Evolutionary conservation across 768 basidiomycete species (phyloP).

Genomic region (Leccinum aurantiacum): DNA sequence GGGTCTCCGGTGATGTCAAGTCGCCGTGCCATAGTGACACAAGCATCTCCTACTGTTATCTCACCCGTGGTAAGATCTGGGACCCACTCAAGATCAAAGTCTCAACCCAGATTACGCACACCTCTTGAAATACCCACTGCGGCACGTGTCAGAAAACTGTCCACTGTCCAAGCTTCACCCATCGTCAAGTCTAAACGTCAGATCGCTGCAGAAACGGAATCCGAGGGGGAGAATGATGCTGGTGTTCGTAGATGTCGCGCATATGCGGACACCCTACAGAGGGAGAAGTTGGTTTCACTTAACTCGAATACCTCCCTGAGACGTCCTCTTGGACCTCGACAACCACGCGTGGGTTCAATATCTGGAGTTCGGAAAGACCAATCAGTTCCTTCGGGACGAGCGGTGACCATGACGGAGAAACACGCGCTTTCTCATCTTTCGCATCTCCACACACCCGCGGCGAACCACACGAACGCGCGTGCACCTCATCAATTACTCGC

Average conservation of each 20-base stretch:
- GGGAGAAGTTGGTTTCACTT: conserved; percentile 19
- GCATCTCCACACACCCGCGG: conserved; percentile 2
- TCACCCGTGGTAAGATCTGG: conserved; percentile 5
- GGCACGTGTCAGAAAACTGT: conserved; percentile 24
- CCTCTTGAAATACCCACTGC: conserved; percentile 8
- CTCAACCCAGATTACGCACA: conserved; percentile 36
- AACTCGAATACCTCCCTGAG: conserved; percentile 26
- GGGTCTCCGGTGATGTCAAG: neutral
- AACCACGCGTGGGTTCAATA: conserved; percentile 12
- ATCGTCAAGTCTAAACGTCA: conserved; percentile 15
- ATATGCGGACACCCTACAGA: neutral
- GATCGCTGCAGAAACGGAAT: conserved; percentile 12
- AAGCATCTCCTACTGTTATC: neutral
- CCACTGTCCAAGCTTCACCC: conserved; percentile 33
- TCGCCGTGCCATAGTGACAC: neutral
- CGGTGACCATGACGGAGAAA: conserved; percentile 7
- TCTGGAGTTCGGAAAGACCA: conserved; percentile 3
- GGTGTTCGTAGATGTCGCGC: neutral
- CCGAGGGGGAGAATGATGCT: neutral
- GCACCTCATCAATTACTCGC: neutral
- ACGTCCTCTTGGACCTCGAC: conserved; percentile 24
- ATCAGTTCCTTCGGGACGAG: neutral
- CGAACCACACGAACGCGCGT: conserved; percentile 15
- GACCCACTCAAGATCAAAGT: conserved; percentile 31
- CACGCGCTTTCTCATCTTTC: neutral